Evolutionary conservation across 345 rosid genomes (phyloP).

Genomic region (Garcia nutans): DNA sequence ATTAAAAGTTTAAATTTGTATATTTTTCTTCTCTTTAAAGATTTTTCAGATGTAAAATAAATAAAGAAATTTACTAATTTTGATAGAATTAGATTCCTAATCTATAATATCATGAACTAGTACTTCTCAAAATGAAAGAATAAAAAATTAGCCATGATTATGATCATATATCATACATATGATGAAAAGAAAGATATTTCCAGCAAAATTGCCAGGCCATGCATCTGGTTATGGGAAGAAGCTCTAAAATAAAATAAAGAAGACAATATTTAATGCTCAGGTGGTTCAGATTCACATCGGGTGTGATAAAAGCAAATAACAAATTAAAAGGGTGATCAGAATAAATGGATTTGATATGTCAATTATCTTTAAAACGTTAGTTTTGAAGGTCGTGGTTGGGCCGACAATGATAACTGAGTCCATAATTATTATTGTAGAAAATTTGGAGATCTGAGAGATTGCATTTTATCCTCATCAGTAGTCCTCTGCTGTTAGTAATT

Average conservation of each 20-base stretch:
- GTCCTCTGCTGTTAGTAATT: background rate
- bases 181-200: too few species aligned
- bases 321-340: background rate
- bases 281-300: conserved; percentile 9
- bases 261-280: conserved; percentile 3
- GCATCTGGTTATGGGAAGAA: background rate
- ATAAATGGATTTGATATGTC: background rate
- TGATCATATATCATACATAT: background rate
- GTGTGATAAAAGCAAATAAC: background rate
- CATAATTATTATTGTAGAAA: background rate
- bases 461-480: background rate
- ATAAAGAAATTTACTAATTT: background rate
- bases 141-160: background rate
- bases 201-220: background rate
- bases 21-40: too few species aligned
- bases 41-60: too few species aligned
- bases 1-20: too few species aligned
- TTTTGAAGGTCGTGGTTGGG: conserved; percentile 9
- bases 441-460: background rate
- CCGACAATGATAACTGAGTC: background rate
- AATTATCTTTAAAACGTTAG: background rate
- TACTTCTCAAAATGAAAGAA: background rate
- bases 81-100: background rate
- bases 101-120: background rate
- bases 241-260: too few species aligned